Base-by-base conservation (phyloP, 306 rosid genomes). In the Cucurbita ficifolia region DNA sequence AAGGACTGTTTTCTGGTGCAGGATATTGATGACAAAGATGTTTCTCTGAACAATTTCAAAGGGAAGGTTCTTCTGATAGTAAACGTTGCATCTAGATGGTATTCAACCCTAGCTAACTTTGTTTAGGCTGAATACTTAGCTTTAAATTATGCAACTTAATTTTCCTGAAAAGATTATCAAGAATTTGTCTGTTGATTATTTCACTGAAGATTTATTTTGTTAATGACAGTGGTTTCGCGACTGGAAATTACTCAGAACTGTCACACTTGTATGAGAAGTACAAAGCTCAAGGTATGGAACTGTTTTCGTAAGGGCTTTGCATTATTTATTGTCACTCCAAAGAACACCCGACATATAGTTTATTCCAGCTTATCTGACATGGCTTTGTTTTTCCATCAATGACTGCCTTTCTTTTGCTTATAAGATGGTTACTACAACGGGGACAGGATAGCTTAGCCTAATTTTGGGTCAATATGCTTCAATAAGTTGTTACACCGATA, bases 81-180 rank as follows among this genome's bases (percentile, higher is more conserved):
- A 74, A 95, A 95, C 65, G 99, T 95, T 82, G 99, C 99, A 83
- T 95, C 99, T 57, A 84, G 74, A 86, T 95, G 99, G 99, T 95
- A 95, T 72, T 72, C 8, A 65, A 29, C 57, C 39, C 70, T 58
- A 58, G 19, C 62, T 67, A 55, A 71, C 46, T 21, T 70, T 22
- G 11, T 21, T 73, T 57, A 55, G 22, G 70, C 21, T 19, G 13
- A 59, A 60, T 76, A 40, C 50, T 53, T 48, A 17, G 61, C 78
- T 73, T 42, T 35, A 18, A 76, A 18, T 46, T 60, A 17, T 39
- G 57, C 51, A 18, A 43, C 33, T 58, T 58, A 45, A 5, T 10
- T 40, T 74, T 45, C 17, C 5, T 1, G 60, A 39, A 73, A 52
- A 38, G 12, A 11, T 54, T 54, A 67, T 65, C 71, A 79, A 79